These are phyloP conservation scores for Brassica nigra DNA, from an alignment of 345 rosid genomes.

Conservation along the genomic window DNA sequence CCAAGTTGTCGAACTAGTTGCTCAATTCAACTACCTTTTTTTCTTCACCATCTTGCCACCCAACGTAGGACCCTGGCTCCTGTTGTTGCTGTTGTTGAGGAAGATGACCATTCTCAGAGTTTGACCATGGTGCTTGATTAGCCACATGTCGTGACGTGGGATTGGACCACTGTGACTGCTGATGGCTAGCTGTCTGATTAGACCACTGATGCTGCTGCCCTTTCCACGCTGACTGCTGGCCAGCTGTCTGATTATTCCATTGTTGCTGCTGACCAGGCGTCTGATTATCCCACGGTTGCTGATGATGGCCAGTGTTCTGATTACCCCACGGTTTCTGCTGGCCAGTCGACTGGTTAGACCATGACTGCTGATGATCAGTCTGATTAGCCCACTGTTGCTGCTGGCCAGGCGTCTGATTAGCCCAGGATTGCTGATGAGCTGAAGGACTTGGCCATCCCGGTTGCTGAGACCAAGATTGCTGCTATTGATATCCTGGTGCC, in stretches of 20 bases:
- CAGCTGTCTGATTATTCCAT: constrained; percentile 28
- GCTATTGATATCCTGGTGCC: constrained; percentile 32
- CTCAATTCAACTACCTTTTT: constrained; percentile 25
- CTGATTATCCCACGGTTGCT: constrained; percentile 29
- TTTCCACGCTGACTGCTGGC: constrained; percentile 24
- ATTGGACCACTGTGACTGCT: constrained; percentile 34
- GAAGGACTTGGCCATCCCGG: constrained; percentile 33
- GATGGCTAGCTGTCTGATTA: constrained; percentile 38
- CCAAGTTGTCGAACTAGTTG: constrained; percentile 25
- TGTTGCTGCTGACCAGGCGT: not conserved
- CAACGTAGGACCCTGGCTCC: constrained; percentile 14
- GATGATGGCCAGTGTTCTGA: not conserved
- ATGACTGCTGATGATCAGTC: constrained; percentile 35
- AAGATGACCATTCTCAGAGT: constrained; percentile 29
- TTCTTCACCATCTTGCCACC: constrained; percentile 23
- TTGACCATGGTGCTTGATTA: constrained; percentile 28
- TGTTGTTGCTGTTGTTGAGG: constrained; percentile 29
- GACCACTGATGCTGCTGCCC: constrained; percentile 28
- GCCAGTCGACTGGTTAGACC: constrained; percentile 16
- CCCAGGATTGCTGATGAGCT: constrained; percentile 23
- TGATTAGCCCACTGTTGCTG: constrained; percentile 18
- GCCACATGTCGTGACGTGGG: constrained; percentile 8
- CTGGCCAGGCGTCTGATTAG: constrained; percentile 15
- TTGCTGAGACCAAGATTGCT: constrained; percentile 34
- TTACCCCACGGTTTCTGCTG: not conserved